Base-by-base conservation (phyloP, 1,284 basidiomycete species). In the Takashimella koratensis region DNA sequence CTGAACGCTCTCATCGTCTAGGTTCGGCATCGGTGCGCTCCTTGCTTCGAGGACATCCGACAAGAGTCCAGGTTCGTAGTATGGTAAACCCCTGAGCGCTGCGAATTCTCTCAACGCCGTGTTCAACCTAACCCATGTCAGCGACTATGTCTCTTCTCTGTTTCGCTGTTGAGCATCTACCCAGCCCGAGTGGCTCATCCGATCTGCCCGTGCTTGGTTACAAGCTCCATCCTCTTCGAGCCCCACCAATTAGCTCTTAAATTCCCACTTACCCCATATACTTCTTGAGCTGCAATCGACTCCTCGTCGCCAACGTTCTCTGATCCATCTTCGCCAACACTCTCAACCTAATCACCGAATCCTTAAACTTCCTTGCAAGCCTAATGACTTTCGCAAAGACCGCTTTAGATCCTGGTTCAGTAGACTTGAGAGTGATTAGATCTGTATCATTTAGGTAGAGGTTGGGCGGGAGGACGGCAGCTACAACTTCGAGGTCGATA, bases 31-130 rank as follows among this genome's bases (percentile, higher is more conserved):
- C 25, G 76, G 72, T 19, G 82, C 76, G 24, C 90, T 79, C 12
- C 78, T 78, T 1, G 90, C 88, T 22, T 79, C 78, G 48, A 97
- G 76, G 46, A 98, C 84, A 30, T 82, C 82, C 23, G 81, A 76
- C 48, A 82, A 83, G 16, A 90, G 80, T 57, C 54, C 59, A 2
- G 64, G 52, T 45, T 93, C 90, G 62, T 92, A 92, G 71, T 88
- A 88, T 4, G 85, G 86, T 49, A 96, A 78, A 20, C 86, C 87
- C 66, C 86, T 81, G 11, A 99, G 80, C 2, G 95, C 92, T 5
- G 84, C 86, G 70, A 89, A 98, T 77, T 98, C 96, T 49, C 96
- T 86, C 65, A 93, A 84, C 21, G 95, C 80, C 0, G 96, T 98
- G 55, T 87, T 89, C 62, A 98, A 77, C 60, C 93, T 96, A 60